Base-by-base conservation (phyloP, 768 basidiomycete genomes). In the Gloeophyllum trabeum region DNA sequence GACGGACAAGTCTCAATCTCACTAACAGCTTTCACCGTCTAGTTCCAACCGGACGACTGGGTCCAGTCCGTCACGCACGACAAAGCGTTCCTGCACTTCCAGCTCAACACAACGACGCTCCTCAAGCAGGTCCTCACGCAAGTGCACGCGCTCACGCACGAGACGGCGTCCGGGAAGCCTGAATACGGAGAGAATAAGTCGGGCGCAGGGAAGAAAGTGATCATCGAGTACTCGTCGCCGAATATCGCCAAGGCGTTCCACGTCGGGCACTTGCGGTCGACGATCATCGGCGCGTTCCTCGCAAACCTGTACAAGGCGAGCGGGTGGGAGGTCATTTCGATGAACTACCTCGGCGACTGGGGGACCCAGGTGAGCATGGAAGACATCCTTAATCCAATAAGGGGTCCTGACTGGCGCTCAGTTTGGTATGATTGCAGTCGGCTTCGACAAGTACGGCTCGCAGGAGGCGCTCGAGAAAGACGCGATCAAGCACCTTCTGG, bases 221-320 rank as follows among this genome's bases (percentile, higher is more conserved):
- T 94, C 50, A 72, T 94, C 54, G 94, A 98, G 61, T 98, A 88
- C 61, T 96, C 91, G 1, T 89, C 87, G 2, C 93, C 93, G 13
- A 98, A 99, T 56, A 97, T 98, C 51, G 94, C 94, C 16, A 99
- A 99, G 59, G 83, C 84, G 4, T 98, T 98, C 76, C 94, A 99
- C 52, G 92, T 96, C 41, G 96, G 94, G 12, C 94, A 98, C 61
- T 64, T 98, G 46, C 76, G 94, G 28, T 92, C 89, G 42, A 99
- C 94, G n/a, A 99, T 99, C 59, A 94, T 98, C 55, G 94, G 94
- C n/a, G 83, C 88, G 0, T 96, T 96, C 67, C 61, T 97, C 45
- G 69, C 76, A 6, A 97, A 97, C 62, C 52, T 97, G 32, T 94
- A 98, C 69, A 82, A 80, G 55, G 74, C 88, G 5, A 89, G 83